Percentiles rank a stretch among this genome's conserved stretches.
Evolutionary conservation across 257 asterid genomes (phyloP).

Genomic region (Solanum chiquidenum): DNA sequence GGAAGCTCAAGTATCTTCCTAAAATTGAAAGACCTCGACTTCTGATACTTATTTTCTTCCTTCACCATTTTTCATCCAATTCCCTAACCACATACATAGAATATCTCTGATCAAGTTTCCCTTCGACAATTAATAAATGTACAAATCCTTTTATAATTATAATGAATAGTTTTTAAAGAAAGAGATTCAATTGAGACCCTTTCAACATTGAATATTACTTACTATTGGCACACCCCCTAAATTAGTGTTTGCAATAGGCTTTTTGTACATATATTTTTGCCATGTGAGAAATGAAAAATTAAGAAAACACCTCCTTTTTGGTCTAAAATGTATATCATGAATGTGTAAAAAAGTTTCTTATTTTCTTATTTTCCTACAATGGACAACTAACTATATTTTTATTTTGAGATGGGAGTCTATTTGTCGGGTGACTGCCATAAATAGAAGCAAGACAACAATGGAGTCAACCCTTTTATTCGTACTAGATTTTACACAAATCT

Average conservation of each 20-base stretch:
- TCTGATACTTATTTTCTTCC: slow-evolving; percentile 21
- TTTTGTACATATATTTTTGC: too few relatives aligned
- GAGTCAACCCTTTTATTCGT: background rate
- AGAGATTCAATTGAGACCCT: too few relatives aligned
- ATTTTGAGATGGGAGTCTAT: background rate
- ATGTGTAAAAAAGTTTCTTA: background rate
- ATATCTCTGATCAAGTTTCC: background rate
- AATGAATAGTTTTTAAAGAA: too few relatives aligned
- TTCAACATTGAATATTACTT: too few relatives aligned
- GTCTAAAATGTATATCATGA: background rate
- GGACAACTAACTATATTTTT: background rate
- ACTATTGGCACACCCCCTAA: too few relatives aligned
- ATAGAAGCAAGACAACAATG: background rate
- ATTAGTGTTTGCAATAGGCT: too few relatives aligned
- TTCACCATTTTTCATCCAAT: slow-evolving; percentile 7
- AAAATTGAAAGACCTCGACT: slow-evolving; percentile 35
- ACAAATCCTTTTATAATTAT: too few relatives aligned
- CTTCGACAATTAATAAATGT: background rate
- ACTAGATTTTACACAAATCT: too few relatives aligned
- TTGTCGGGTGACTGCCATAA: background rate
- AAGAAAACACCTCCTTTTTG: background rate
- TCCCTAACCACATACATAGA: background rate
- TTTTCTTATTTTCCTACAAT: background rate
- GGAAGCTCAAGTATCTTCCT: slow-evolving; percentile 34
- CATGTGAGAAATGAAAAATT: background rate